phyloP scores from a whole-genome alignment of 2,329 filamentous ascomycete genomes.

The Cladophialophora immunda region DNA sequence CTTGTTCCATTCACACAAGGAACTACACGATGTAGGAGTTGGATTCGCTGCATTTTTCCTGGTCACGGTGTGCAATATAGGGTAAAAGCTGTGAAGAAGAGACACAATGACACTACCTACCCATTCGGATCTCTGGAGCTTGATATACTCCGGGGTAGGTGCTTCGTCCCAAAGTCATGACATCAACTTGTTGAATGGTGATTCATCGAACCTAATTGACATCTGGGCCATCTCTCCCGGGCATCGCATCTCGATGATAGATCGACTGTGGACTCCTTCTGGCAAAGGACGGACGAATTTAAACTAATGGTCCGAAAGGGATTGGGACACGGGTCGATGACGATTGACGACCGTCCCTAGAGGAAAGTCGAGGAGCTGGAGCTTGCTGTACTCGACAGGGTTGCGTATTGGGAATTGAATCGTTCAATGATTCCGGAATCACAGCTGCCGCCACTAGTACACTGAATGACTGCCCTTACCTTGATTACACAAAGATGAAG shows the following conservation, averaged over 20 bases:
- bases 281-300: background rate
- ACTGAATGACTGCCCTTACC: background rate
- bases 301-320: background rate
- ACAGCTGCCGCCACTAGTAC: background rate
- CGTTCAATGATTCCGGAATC: background rate
- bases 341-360: background rate
- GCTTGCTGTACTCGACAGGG: background rate
- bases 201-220: constrained; percentile 4
- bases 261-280: constrained; percentile 4
- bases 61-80: background rate
- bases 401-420: background rate
- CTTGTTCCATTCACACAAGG: background rate
- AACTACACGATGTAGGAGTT: background rate
- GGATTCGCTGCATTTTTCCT: constrained; percentile 9
- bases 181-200: constrained; percentile 12
- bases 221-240: constrained; percentile 1
- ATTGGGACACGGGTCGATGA: background rate
- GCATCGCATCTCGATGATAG: constrained; percentile 14
- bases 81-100: background rate
- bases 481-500: background rate
- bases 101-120: background rate
- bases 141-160: background rate
- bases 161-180: constrained; percentile 7
- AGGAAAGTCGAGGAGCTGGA: background rate
- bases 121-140: background rate